Evolutionary conservation across 2,329 filamentous ascomycete species (phyloP).

Genomic region (Fusarium sororula): DNA sequence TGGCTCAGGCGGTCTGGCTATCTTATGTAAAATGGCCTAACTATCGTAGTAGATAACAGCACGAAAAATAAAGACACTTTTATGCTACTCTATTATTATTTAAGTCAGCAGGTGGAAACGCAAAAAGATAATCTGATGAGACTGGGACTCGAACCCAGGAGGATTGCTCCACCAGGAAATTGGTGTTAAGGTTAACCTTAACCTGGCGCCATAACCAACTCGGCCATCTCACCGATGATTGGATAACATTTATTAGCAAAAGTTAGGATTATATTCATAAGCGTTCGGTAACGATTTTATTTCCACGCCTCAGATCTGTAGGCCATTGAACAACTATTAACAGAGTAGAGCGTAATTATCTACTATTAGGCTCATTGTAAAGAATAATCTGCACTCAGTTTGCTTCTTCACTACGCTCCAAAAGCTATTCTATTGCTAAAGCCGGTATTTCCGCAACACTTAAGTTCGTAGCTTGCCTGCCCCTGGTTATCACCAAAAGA

Average conservation of each 20-base stretch:
- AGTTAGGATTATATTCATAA: rapidly evolving
- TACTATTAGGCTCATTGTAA: not conserved
- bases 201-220: slow-evolving; percentile 29
- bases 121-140: slow-evolving; percentile 16
- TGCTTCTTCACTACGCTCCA: too few species aligned
- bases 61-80: not conserved
- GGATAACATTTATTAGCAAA: not conserved
- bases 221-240: slow-evolving; percentile 26
- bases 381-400: not conserved
- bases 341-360: not conserved
- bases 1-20: not conserved
- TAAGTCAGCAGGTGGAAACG: not conserved
- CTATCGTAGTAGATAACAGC: rapidly evolving
- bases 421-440: not conserved
- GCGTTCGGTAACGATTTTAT: rapidly evolving
- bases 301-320: too few species aligned
- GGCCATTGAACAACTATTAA: rapidly evolving
- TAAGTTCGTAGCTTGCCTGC: not conserved
- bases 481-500: not conserved
- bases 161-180: slow-evolving; percentile 29
- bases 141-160: slow-evolving; percentile 29
- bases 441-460: not conserved
- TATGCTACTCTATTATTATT: rapidly evolving
- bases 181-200: slow-evolving; percentile 25
- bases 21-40: too few species aligned